phyloP scores from a whole-genome alignment of 192 early-diverging fungal species.

The Diversispora epigaea region DNA sequence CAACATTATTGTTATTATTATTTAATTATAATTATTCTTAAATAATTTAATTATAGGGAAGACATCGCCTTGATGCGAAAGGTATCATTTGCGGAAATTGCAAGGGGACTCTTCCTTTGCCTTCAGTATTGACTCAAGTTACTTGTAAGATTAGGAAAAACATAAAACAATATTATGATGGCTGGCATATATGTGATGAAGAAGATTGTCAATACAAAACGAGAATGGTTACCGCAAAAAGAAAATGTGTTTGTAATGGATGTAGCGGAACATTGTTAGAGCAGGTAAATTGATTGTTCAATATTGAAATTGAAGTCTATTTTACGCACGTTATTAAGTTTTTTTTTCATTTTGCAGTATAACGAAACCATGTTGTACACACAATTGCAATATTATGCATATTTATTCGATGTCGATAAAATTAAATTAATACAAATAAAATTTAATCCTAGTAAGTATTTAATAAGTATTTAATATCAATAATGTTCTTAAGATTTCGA shows the following conservation, averaged over 20 bases:
- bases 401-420: constrained; percentile 64
- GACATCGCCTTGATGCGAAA: background rate
- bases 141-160: constrained; percentile 60
- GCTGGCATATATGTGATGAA: constrained; percentile 79
- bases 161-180: constrained; percentile 74
- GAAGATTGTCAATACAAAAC: constrained; percentile 65
- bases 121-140: constrained; percentile 65
- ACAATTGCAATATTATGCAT: constrained; percentile 77
- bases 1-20: constrained; percentile 24
- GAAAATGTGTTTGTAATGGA: constrained; percentile 61
- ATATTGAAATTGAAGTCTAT: background rate
- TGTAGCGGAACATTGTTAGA: constrained; percentile 68
- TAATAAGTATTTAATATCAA: background rate
- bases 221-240: constrained; percentile 61
- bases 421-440: background rate
- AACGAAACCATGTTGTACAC: constrained; percentile 74
- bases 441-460: background rate
- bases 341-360: constrained; percentile 51
- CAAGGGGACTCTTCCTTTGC: constrained; percentile 39
- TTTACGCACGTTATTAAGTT: constrained; percentile 5
- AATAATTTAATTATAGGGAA: constrained; percentile 23
- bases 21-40: constrained; percentile 32
- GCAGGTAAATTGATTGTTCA: constrained; percentile 50
- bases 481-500: too few species aligned
- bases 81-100: constrained; percentile 39